Evolutionary conservation across 345 rosid species (phyloP).

Genomic region (Syzygium oleosum): DNA sequence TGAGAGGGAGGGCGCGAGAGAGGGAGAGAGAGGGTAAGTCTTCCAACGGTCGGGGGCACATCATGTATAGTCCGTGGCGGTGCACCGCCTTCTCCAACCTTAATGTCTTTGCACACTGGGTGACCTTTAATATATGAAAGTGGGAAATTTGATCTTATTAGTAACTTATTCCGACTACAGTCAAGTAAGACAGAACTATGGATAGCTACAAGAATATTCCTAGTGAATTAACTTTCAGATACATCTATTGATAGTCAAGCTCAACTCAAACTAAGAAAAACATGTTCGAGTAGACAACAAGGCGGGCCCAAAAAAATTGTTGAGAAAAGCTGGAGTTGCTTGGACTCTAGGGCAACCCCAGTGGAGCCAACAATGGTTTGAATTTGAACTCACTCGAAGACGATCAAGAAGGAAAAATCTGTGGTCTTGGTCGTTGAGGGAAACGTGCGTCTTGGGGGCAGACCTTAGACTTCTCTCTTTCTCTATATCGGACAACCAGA

Average conservation of each 20-base stretch:
- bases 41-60: constrained; percentile 47
- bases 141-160: not conserved
- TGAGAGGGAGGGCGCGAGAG: constrained; percentile 26
- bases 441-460: not conserved
- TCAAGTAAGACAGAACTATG: not conserved
- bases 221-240: not conserved
- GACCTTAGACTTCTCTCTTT: not conserved
- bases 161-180: not conserved
- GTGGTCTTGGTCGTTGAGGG: not conserved
- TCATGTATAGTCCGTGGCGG: constrained; percentile 41
- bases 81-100: constrained; percentile 27
- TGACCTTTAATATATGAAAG: too few relatives aligned
- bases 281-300: not conserved
- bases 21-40: constrained; percentile 16
- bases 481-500: not conserved
- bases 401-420: too few relatives aligned
- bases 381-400: not conserved
- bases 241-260: not conserved
- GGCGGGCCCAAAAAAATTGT: too few relatives aligned
- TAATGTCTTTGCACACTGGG: constrained; percentile 9
- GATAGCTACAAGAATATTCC: not conserved
- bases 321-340: too few relatives aligned
- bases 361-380: not conserved
- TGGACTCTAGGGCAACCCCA: not conserved
- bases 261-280: not conserved